These are phyloP conservation scores for Nannochloropsis granulata DNA, from an alignment of 108 stramenopile genomes.

Conservation along the genomic window DNA sequence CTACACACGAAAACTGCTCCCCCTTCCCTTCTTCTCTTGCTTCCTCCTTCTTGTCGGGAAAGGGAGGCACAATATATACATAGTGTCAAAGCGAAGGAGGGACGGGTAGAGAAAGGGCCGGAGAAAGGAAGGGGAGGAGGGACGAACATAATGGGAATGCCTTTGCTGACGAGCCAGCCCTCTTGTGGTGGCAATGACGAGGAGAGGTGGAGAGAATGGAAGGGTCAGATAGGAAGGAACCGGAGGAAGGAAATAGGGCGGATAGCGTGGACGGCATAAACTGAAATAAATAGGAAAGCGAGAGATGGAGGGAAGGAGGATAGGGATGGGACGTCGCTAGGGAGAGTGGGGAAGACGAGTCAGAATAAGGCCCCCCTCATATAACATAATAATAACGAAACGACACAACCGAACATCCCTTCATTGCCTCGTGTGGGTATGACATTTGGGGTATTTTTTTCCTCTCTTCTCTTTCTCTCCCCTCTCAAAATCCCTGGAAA, in stretches of 20 bases:
- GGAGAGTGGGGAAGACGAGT: not conserved
- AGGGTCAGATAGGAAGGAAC: not conserved
- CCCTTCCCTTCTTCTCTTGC: too few relatives aligned
- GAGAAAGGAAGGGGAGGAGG: not conserved
- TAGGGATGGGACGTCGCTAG: not conserved
- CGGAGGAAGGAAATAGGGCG: not conserved
- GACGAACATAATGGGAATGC: not conserved
- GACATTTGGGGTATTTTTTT: not conserved
- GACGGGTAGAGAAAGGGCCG: not conserved
- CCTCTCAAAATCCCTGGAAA: not conserved
- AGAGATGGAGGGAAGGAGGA: not conserved
- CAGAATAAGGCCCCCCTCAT: not conserved
- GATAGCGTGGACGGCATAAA: not conserved
- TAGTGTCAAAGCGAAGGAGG: not conserved
- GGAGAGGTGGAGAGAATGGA: not conserved
- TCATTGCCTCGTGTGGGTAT: too few relatives aligned
- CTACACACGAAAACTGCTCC: too few relatives aligned
- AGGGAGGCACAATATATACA: not conserved
- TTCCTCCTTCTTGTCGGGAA: too few relatives aligned
- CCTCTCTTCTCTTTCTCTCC: not conserved
- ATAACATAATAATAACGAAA: too few relatives aligned
- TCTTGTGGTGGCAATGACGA: too few relatives aligned
- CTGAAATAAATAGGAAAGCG: not conserved
- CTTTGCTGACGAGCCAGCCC: too few relatives aligned
- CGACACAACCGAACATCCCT: too few relatives aligned